Percentiles rank a stretch among this genome's conserved stretches.
phyloP scores from a whole-genome alignment of 1,284 basidiomycete genomes.

The Trichosporon inkin region DNA sequence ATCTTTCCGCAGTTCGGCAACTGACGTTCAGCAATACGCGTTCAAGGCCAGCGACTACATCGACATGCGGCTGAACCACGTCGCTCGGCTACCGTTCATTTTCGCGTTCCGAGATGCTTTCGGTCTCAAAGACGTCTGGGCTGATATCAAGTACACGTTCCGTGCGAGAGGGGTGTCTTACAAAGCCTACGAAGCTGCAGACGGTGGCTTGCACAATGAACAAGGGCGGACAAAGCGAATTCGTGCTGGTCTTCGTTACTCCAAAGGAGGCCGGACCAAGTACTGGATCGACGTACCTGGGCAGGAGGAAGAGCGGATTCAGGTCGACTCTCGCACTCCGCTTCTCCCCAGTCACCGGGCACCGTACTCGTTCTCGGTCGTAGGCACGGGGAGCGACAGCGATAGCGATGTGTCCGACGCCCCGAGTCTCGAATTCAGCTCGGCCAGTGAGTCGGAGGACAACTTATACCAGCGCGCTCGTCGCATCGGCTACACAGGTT shows the following conservation, averaged over 20 bases:
- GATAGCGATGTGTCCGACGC: conserved; percentile 49
- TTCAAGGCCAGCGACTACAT: conserved; percentile 67
- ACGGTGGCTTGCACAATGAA: conserved; percentile 84
- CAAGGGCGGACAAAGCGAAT: conserved; percentile 75
- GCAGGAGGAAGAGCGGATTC: conserved; percentile 43
- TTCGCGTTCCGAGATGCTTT: conserved; percentile 85
- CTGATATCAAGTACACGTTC: conserved; percentile 78
- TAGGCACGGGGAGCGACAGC: conserved; percentile 7
- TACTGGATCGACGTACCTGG: conserved; percentile 79
- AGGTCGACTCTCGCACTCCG: conserved; percentile 56
- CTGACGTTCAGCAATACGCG: conserved; percentile 39
- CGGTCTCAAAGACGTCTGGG: conserved; percentile 77
- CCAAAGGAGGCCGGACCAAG: conserved; percentile 77
- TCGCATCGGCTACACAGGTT: conserved; percentile 87
- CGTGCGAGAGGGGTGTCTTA: conserved; percentile 89
- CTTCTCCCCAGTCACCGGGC: conserved; percentile 57
- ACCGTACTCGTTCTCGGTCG: conserved; percentile 15
- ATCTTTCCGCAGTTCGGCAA: too few species aligned
- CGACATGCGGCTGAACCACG: conserved; percentile 62
- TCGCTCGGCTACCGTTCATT: conserved; percentile 78
- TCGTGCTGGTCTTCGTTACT: conserved; percentile 83
- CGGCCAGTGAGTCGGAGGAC: conserved; percentile 54
- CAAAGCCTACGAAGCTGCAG: conserved; percentile 89
- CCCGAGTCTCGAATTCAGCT: conserved; percentile 42
- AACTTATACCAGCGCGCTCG: conserved; percentile 60